Conservation (phyloP, 495 filamentous ascomycete genomes). For the Hypoxylon fragiforme region DNA sequence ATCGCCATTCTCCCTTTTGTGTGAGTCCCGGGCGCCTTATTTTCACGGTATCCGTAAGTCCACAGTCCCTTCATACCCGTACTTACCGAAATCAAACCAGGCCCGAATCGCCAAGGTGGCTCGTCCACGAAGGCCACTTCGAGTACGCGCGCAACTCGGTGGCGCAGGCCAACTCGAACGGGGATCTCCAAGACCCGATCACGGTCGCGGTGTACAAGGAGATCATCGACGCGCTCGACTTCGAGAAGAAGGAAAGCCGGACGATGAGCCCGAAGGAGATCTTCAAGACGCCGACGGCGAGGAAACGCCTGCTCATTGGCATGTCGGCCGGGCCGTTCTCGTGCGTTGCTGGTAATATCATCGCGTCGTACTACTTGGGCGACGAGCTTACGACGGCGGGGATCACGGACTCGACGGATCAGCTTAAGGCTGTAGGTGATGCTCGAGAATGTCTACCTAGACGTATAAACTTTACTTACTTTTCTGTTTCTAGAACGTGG, state of each 20-base stretch:
- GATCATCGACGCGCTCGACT: conserved; percentile 49
- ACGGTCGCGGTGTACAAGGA: conserved; percentile 48
- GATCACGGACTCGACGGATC: conserved; percentile 44
- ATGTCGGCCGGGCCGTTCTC: conserved; percentile 49
- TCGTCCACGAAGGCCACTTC: conserved; percentile 45
- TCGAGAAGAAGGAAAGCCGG: conserved; percentile 49
- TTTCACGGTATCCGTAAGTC: no score
- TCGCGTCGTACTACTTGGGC: conserved; percentile 55
- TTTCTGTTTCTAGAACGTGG: conserved; percentile 37
- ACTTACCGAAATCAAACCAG: conserved; percentile 13
- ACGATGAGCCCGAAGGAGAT: conserved; percentile 47
- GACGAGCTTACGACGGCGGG: conserved; percentile 51
- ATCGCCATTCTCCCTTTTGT: conserved; percentile 57
- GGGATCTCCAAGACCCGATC: conserved; percentile 45
- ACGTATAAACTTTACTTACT: background rate
- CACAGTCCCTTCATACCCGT: no score
- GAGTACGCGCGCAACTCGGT: conserved; percentile 41
- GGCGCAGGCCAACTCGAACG: conserved; percentile 53
- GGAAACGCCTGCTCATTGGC: conserved; percentile 51
- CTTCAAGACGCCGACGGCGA: conserved; percentile 44
- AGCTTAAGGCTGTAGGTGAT: conserved; percentile 52
- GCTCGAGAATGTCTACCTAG: background rate
- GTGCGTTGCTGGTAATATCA: conserved; percentile 55
- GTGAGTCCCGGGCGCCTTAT: conserved; percentile 18
- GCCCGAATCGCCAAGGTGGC: conserved; percentile 58